A percentile compares a stretch with the other conserved stretches of the same genome.
Conservation (phyloP, 2,329 filamentous ascomycete species). For the Dactylonectria estremocensis region DNA sequence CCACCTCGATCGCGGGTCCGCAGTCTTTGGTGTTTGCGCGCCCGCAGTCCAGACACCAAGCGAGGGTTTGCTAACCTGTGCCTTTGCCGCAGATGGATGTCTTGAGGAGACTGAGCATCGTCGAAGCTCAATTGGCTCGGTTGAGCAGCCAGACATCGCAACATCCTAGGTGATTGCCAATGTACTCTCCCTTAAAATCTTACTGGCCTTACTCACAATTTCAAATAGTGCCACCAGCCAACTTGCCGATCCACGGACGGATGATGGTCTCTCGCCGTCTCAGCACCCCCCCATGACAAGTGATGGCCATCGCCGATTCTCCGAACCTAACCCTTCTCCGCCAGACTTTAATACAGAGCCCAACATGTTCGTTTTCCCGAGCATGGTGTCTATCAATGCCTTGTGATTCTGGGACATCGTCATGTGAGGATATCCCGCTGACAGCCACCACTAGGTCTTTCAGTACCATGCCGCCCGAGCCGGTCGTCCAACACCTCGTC, state of each 20-base stretch:
- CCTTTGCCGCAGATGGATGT: slow-evolving; percentile 15
- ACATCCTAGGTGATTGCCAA: slow-evolving; percentile 4
- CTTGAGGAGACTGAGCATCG: slow-evolving; percentile 25
- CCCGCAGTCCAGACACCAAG: no score
- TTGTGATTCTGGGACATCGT: no score
- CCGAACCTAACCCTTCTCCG: slow-evolving; percentile 53
- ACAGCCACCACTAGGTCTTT: background rate
- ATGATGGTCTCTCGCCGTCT: background rate
- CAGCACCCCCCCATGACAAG: background rate
- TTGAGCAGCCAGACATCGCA: slow-evolving; percentile 22
- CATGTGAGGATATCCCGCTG: no score
- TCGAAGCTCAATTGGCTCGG: slow-evolving; percentile 28
- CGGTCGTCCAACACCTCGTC: slow-evolving; percentile 15
- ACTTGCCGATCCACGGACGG: background rate
- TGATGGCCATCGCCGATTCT: background rate
- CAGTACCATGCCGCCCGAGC: slow-evolving; percentile 4
- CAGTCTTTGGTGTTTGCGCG: no score
- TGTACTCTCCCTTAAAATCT: background rate
- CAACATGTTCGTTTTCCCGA: background rate
- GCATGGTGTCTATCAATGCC: no score
- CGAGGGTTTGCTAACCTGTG: background rate
- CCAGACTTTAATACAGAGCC: slow-evolving; percentile 8
- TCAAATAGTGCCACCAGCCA: background rate
- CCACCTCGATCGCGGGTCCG: no score
- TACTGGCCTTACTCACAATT: background rate